Base-by-base conservation (phyloP, 2,329 filamentous ascomycete species). In the Sporothrix dimorphospora region DNA sequence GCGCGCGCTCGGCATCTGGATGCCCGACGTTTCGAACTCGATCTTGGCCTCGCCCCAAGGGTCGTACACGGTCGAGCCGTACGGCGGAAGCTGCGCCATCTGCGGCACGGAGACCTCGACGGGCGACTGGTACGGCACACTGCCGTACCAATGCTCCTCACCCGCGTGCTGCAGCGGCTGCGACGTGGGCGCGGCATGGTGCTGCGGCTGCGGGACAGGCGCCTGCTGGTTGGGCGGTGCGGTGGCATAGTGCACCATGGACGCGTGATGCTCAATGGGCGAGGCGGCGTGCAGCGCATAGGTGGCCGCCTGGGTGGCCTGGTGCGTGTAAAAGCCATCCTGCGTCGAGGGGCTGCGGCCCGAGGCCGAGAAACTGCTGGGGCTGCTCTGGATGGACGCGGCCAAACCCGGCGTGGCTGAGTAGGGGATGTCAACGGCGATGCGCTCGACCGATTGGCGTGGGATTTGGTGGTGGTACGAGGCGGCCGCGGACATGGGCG, bases 1-100 rank as follows among this genome's bases (percentile, higher is more conserved):
- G 68, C 88, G 82, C 55, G 83, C 85, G 77, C 87, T 89, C 12
- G 88, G 88, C 79, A 90, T 83, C 79, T 88, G 87, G 81, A 89
- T 84, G 11, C 84, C 82, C 24, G 85, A 83, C 74, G 89, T 87
- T 53, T 87, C 87, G 72, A 84, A 88, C 75, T 89, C 88, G 30
- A 87, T 80, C 81, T 90, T 90, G 55, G 83, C 82, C 7, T 74
- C 74, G 16, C 77, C 80, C 83, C 87, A 90, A 1, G 85, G 79
- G 74, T 87, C 85, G 74, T 86, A 86, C 19, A 86, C 81, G n/a
- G 80, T 81, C 21, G 84, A 81, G 6, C 83, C 83, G 72, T 85
- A 89, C 7, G 83, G 80, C 14, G 85, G 85, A 4, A 88, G 76
- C 74, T 85, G 83, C 21, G 86, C 83, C 70, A 89, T 87, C 63